Evolutionary conservation across 1,139 yeast species (phyloP).

Genomic region (Kluyveromyces sp.): DNA sequence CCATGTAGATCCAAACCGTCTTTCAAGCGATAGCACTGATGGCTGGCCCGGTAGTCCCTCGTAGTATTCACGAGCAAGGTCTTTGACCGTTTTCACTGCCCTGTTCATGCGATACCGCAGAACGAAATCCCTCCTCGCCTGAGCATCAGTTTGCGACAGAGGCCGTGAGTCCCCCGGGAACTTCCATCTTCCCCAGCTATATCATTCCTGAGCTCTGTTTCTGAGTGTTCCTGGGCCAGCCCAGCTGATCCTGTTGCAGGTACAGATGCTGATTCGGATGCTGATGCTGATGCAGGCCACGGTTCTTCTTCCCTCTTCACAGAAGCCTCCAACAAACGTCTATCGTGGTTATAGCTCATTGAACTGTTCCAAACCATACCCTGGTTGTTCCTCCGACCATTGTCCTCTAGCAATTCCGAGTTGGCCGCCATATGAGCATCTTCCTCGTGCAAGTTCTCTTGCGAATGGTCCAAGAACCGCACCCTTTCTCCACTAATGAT

Average conservation of each 20-base stretch:
- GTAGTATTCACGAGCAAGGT: constrained; percentile 25
- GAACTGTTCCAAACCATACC: constrained; percentile 1
- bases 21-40: constrained; percentile 21
- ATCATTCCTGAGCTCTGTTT: background rate
- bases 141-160: constrained; percentile 2
- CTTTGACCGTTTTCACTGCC: constrained; percentile 20
- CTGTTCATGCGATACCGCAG: constrained; percentile 19
- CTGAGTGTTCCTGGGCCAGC: background rate
- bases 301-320: constrained; percentile 2
- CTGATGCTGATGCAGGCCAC: background rate
- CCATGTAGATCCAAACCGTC: constrained; percentile 26
- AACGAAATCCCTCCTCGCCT: constrained; percentile 1
- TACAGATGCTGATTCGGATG: background rate
- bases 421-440: constrained; percentile 20
- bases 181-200: background rate
- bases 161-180: background rate
- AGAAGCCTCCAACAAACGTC: constrained; percentile 1
- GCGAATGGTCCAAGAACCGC: constrained; percentile 32
- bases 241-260: background rate
- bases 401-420: constrained; percentile 12
- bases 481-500: constrained; percentile 35
- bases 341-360: constrained; percentile 2
- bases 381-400: constrained; percentile 16
- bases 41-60: constrained; percentile 26
- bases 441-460: constrained; percentile 33